phyloP scores from a whole-genome alignment of 2,329 filamentous ascomycete genomes.

The Annulohypoxylon truncatum region DNA sequence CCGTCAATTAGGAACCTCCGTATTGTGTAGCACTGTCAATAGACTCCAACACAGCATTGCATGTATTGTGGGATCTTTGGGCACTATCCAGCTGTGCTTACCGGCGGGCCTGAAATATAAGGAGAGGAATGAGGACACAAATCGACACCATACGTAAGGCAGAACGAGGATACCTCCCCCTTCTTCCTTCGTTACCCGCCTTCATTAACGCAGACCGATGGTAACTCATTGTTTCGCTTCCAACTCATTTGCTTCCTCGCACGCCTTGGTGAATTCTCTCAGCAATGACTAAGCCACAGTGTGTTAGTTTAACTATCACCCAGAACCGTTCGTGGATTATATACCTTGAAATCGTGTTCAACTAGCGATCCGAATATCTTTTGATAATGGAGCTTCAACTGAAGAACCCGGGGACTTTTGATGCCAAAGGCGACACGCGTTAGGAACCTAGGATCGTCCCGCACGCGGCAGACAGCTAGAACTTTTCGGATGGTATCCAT shows the following conservation, averaged over 20 bases:
- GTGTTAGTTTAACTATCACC: slow-evolving; percentile 18
- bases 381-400: slow-evolving; percentile 59
- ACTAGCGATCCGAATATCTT: slow-evolving; percentile 64
- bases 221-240: background rate
- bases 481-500: slow-evolving; percentile 55
- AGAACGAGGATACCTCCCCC: background rate
- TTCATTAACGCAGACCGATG: no score
- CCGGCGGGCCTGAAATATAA: background rate
- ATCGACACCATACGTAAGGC: background rate
- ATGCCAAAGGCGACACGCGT: slow-evolving; percentile 72
- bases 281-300: slow-evolving; percentile 42
- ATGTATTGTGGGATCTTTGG: background rate
- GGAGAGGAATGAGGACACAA: background rate
- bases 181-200: background rate
- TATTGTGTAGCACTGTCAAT: background rate
- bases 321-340: slow-evolving; percentile 28
- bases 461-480: slow-evolving; percentile 56
- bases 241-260: slow-evolving; percentile 27
- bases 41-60: background rate
- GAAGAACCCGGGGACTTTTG: slow-evolving; percentile 64
- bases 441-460: slow-evolving; percentile 69
- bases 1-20: background rate
- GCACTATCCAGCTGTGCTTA: background rate
- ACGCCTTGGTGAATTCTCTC: slow-evolving; percentile 48
- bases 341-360: slow-evolving; percentile 64